Percentiles rank a stretch among this genome's conserved stretches.
Conservation (phyloP, 2,329 filamentous ascomycete species). For the Scedosporium apiospermum region DNA sequence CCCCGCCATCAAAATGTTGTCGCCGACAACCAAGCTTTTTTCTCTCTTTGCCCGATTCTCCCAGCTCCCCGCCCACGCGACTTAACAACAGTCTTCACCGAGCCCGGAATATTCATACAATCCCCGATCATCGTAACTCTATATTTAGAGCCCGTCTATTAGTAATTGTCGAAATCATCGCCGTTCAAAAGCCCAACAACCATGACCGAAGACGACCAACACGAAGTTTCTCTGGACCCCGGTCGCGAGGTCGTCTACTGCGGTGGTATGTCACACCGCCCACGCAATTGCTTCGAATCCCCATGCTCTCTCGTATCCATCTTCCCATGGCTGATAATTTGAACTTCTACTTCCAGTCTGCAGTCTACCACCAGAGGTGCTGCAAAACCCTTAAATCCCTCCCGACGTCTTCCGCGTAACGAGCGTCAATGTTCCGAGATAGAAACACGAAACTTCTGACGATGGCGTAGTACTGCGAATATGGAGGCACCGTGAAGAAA, state of each 20-base stretch:
- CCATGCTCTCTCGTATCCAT: not conserved
- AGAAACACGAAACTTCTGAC: conserved; percentile 8
- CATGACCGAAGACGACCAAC: conserved; percentile 46
- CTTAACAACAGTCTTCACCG: not conserved
- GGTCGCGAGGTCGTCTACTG: conserved; percentile 46
- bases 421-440: not conserved
- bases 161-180: not conserved
- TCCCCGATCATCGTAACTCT: not conserved
- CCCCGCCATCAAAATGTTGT: not conserved
- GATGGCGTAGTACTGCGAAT: conserved; percentile 85
- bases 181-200: not conserved
- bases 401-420: conserved; percentile 6
- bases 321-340: not conserved
- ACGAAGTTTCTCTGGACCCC: conserved; percentile 34
- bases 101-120: not conserved
- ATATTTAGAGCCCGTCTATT: not conserved
- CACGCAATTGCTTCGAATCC: not conserved
- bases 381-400: conserved; percentile 14
- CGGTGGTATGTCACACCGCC: conserved; percentile 31
- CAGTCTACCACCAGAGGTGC: conserved; percentile 54
- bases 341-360: conserved; percentile 37
- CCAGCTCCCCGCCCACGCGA: not conserved
- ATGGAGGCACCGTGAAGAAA: conserved; percentile 91
- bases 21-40: not conserved
- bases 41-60: not conserved